Evolutionary conservation across 192 early-diverging fungal species (phyloP).

Genomic region (Podila horticola): DNA sequence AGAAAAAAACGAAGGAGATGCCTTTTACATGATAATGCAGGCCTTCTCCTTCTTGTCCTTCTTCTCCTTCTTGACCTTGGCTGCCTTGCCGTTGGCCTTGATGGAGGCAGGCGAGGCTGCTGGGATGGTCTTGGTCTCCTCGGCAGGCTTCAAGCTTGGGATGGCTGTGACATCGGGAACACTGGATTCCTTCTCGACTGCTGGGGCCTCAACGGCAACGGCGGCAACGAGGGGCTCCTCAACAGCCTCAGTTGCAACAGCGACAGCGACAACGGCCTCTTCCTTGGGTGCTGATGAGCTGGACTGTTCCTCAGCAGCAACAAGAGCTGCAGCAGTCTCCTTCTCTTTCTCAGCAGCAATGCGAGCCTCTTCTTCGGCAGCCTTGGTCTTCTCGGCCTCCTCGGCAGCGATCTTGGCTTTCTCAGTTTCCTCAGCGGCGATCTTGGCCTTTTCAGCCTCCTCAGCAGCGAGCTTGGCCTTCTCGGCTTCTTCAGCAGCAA

Average conservation of each 20-base stretch:
- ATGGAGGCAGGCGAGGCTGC: not conserved
- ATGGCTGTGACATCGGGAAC: constrained; percentile 39
- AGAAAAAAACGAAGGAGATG: not conserved
- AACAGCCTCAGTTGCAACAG: not conserved
- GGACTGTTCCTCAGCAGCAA: constrained; percentile 23
- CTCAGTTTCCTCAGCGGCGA: constrained; percentile 3
- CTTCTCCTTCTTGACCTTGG: constrained; percentile 37
- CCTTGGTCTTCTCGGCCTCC: constrained; percentile 6
- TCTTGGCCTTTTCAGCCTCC: not conserved
- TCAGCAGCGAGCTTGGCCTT: not conserved
- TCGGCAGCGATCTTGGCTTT: constrained; percentile 14
- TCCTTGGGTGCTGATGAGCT: constrained; percentile 5
- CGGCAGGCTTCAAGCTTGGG: constrained; percentile 36
- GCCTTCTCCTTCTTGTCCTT: constrained; percentile 43
- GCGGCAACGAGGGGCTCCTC: constrained; percentile 6
- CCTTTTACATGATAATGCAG: constrained; percentile 45
- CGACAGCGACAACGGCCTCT: not conserved
- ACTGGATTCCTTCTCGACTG: constrained; percentile 12
- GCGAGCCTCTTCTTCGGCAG: constrained; percentile 7
- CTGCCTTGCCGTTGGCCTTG: constrained; percentile 25
- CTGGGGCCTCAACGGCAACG: not conserved
- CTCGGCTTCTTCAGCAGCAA: constrained; percentile 11
- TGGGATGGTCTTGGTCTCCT: constrained; percentile 29
- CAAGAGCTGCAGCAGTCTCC: constrained; percentile 10
- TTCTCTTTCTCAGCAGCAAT: constrained; percentile 12